A percentile compares a stretch with the other conserved stretches of the same genome.
Conservation (phyloP, 2,329 filamentous ascomycete species). For the Pseudogymnoascus sp. region DNA sequence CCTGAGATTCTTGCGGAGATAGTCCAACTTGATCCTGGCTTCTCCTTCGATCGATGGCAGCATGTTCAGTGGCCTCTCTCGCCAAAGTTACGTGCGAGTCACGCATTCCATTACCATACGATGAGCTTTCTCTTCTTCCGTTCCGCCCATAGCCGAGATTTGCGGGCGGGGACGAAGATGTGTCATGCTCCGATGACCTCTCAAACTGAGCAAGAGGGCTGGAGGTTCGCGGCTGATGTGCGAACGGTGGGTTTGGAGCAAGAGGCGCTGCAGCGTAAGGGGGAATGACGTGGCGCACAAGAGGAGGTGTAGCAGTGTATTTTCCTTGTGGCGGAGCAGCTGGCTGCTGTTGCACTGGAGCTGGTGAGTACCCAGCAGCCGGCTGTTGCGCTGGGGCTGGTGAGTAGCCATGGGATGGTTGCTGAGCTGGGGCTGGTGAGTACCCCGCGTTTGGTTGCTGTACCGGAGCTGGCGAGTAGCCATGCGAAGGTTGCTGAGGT, state of each 20-base stretch:
- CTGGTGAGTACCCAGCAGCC: slow-evolving; percentile 13
- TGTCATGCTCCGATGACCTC: slow-evolving; percentile 26
- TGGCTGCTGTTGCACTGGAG: slow-evolving; percentile 26
- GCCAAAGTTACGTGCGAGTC: neutral
- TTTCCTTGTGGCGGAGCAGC: neutral
- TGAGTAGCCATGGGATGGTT: slow-evolving; percentile 20
- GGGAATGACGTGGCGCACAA: slow-evolving; percentile 21
- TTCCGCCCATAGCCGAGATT: neutral
- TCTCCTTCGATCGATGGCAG: slow-evolving; percentile 15
- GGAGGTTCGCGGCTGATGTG: slow-evolving; percentile 56
- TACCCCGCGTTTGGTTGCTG: slow-evolving; percentile 43
- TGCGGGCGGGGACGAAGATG: slow-evolving; percentile 9
- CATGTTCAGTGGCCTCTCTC: slow-evolving; percentile 19
- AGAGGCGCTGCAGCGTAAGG: slow-evolving; percentile 38
- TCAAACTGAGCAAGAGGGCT: slow-evolving; percentile 60
- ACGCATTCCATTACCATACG: slow-evolving; percentile 12
- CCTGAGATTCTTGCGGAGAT: slow-evolving; percentile 34
- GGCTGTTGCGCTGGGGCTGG: slow-evolving; percentile 5
- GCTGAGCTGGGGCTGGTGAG: slow-evolving; percentile 45
- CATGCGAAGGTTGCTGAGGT: slow-evolving; percentile 13
- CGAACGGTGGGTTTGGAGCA: slow-evolving; percentile 35
- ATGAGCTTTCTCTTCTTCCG: slow-evolving; percentile 17
- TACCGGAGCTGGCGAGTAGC: slow-evolving; percentile 15
- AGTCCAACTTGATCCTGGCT: neutral
- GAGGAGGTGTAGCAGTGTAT: slow-evolving; percentile 32